Percentiles rank a stretch among this genome's conserved stretches.
phyloP scores from a whole-genome alignment of 352 stramenopile species.

The Phytopythium aichiense region DNA sequence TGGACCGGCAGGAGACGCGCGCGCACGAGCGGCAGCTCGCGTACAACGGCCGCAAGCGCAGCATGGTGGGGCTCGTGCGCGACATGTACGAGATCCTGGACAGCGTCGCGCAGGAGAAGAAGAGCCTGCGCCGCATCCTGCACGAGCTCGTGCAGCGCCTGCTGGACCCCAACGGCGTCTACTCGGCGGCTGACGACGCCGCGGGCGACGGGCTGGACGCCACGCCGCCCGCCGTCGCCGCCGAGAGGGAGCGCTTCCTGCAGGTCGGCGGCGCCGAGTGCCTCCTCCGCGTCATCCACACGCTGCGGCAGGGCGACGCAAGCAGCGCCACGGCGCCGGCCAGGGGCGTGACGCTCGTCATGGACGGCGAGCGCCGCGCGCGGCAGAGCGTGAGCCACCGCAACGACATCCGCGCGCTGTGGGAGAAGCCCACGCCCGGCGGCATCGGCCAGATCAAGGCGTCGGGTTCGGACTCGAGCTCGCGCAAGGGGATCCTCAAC shows the following conservation, averaged over 20 bases:
- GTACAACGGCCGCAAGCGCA: constrained; percentile 46
- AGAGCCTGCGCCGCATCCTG: constrained; percentile 51
- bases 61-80: constrained; percentile 50
- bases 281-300: constrained; percentile 67
- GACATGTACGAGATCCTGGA: constrained; percentile 69
- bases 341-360: constrained; percentile 25
- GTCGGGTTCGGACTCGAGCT: constrained; percentile 35
- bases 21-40: constrained; percentile 37
- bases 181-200: constrained; percentile 18
- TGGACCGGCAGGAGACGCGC: constrained; percentile 40
- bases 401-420: constrained; percentile 55
- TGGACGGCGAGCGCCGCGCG: constrained; percentile 23
- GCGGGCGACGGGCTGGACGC: constrained; percentile 15
- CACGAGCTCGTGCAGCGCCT: constrained; percentile 72
- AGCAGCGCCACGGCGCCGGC: constrained; percentile 12
- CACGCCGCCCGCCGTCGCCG: constrained; percentile 29
- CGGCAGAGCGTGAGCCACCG: constrained; percentile 28
- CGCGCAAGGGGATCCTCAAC: constrained; percentile 57
- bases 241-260: constrained; percentile 68
- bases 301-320: constrained; percentile 55
- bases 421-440: constrained; percentile 39
- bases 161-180: constrained; percentile 57
- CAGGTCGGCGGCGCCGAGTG: constrained; percentile 68
- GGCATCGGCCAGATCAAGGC: constrained; percentile 24
- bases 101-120: constrained; percentile 36